These are phyloP conservation scores for Thielaviopsis populi DNA, from an alignment of 2,329 filamentous ascomycete genomes.

Conservation along the genomic window DNA sequence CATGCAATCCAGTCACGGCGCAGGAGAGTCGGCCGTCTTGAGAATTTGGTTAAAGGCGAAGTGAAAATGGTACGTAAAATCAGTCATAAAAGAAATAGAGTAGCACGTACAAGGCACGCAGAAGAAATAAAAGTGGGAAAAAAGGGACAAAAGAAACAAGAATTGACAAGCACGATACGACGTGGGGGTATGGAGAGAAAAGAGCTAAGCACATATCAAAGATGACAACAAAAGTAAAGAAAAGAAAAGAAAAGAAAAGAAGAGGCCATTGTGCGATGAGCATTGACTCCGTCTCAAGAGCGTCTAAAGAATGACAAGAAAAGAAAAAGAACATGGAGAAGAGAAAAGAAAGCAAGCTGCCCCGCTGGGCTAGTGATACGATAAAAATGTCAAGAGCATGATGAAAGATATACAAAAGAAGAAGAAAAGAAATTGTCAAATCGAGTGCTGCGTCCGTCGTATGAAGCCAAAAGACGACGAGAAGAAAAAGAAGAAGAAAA, in stretches of 20 bases:
- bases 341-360: background rate
- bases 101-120: background rate
- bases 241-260: background rate
- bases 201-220: background rate
- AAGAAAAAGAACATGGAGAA: background rate
- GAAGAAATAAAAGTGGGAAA: background rate
- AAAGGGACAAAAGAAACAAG: conserved; percentile 8
- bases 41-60: background rate
- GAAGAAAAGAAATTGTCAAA: background rate
- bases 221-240: conserved; percentile 3
- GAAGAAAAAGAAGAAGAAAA: background rate
- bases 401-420: conserved; percentile 6
- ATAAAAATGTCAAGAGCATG: background rate
- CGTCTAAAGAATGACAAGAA: background rate
- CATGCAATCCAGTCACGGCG: background rate
- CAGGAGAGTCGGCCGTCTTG: background rate
- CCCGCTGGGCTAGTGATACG: background rate
- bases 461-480: background rate
- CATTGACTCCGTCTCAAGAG: conserved; percentile 1
- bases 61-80: background rate
- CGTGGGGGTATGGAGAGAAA: conserved; percentile 4
- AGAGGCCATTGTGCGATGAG: background rate
- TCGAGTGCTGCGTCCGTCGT: background rate
- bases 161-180: conserved; percentile 12
- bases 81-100: background rate